A percentile compares a stretch with the other conserved stretches of the same genome.
Conservation (phyloP, 257 asterid genomes). For the Nicotiana paniculata region DNA sequence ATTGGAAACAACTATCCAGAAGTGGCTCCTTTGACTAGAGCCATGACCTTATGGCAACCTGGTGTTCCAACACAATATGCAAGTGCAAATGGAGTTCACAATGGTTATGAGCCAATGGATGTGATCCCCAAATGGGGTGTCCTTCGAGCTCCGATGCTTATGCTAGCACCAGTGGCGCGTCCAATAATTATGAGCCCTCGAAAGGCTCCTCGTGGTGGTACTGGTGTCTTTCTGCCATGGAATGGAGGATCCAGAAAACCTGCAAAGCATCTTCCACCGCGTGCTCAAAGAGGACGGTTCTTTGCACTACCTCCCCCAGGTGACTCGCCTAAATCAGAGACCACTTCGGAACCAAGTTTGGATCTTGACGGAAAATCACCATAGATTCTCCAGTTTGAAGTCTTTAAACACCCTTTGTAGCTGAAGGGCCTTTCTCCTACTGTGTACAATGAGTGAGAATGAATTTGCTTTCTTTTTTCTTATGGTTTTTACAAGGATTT, state of each 20-base stretch:
- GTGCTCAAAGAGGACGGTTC: slow-evolving; percentile 70
- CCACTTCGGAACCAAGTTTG: slow-evolving; percentile 29
- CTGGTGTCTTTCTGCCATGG: slow-evolving; percentile 94
- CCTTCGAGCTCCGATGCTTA: slow-evolving; percentile 58
- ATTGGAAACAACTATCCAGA: slow-evolving; percentile 26
- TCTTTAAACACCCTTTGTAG: slow-evolving; percentile 8
- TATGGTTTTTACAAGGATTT: neutral
- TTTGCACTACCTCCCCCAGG: slow-evolving; percentile 56
- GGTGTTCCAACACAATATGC: slow-evolving; percentile 42
- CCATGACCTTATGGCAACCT: slow-evolving; percentile 82
- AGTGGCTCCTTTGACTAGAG: slow-evolving; percentile 25
- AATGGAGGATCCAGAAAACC: slow-evolving; percentile 54
- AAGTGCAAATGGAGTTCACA: slow-evolving; percentile 21
- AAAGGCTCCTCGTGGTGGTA: slow-evolving; percentile 66
- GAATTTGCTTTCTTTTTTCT: slow-evolving; percentile 14
- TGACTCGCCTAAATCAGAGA: slow-evolving; percentile 32
- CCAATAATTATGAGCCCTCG: slow-evolving; percentile 49
- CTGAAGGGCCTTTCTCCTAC: slow-evolving; percentile 11
- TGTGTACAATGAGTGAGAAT: slow-evolving; percentile 27
- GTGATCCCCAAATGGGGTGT: slow-evolving; percentile 73
- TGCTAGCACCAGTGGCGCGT: slow-evolving; percentile 54
- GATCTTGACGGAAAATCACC: slow-evolving; percentile 20
- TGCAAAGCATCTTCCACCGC: slow-evolving; percentile 78
- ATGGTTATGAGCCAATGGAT: slow-evolving; percentile 32
- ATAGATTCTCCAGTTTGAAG: slow-evolving; percentile 11